Conservation (phyloP, 805 yeast genomes). For the Spathaspora arborariae region DNA sequence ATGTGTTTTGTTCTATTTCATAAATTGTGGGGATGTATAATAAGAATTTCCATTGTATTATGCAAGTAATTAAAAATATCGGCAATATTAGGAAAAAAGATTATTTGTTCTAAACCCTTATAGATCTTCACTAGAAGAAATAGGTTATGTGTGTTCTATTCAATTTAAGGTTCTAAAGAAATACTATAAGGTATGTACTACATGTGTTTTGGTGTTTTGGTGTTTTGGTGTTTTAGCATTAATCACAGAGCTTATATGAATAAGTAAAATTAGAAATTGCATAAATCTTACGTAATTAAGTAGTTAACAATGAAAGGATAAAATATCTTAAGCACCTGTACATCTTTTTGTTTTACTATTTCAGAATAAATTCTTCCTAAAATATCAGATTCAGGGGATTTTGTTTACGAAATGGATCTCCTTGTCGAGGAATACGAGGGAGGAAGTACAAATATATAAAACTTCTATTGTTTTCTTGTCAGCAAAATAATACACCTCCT, state of each 20-base stretch:
- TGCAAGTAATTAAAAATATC: not conserved
- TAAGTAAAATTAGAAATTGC: not conserved
- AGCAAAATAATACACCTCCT: not conserved
- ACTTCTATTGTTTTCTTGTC: not conserved
- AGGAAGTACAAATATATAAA: not conserved
- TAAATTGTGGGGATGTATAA: not conserved
- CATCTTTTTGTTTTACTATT: not conserved
- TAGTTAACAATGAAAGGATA: not conserved
- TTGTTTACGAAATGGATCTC: not conserved
- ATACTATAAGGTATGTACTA: too few relatives aligned
- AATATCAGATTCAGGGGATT: not conserved
- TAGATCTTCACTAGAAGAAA: not conserved
- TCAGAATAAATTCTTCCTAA: not conserved
- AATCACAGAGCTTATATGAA: not conserved
- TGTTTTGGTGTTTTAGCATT: too few relatives aligned
- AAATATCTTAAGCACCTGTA: not conserved
- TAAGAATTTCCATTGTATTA: not conserved
- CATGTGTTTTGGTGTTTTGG: too few relatives aligned
- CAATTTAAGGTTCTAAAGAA: not conserved
- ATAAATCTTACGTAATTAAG: not conserved
- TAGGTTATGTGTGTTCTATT: too few relatives aligned
- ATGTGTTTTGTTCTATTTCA: not conserved
- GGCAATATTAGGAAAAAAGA: not conserved
- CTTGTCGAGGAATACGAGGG: not conserved
- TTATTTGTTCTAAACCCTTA: not conserved